Percentiles rank a stretch among this genome's conserved stretches.
phyloP scores from a whole-genome alignment of 2,329 filamentous ascomycete species.

The Diaporthe citri region DNA sequence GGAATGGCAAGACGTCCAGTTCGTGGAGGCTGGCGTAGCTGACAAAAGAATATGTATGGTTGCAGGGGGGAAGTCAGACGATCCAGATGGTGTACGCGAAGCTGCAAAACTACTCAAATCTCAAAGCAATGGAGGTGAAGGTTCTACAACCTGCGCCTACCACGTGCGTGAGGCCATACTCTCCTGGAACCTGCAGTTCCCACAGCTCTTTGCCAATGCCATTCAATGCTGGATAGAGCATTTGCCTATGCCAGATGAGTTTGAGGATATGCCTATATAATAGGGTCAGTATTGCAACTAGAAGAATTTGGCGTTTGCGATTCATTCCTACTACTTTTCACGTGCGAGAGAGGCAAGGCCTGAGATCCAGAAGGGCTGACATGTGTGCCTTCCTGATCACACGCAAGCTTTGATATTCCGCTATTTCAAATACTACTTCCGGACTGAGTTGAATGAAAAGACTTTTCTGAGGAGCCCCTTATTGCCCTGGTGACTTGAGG shows the following conservation, averaged over 20 bases:
- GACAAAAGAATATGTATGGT: slow-evolving; percentile 44
- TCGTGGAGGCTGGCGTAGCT: slow-evolving; percentile 41
- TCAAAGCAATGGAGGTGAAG: slow-evolving; percentile 46
- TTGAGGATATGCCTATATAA: slow-evolving; percentile 39
- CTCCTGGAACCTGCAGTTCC: slow-evolving; percentile 57
- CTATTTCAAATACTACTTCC: background rate
- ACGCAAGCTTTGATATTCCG: background rate
- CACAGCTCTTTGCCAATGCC: slow-evolving; percentile 53
- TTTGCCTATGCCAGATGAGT: slow-evolving; percentile 40
- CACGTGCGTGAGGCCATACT: slow-evolving; percentile 53
- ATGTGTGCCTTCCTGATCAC: background rate
- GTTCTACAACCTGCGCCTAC: slow-evolving; percentile 42
- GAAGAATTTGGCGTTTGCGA: too few species aligned
- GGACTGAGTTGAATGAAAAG: background rate
- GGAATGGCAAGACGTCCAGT: slow-evolving; percentile 45
- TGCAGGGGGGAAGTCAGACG: slow-evolving; percentile 50
- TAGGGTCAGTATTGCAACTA: background rate
- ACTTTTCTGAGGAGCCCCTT: background rate
- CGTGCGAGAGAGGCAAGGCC: background rate
- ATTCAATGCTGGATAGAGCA: slow-evolving; percentile 52
- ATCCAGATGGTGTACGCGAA: slow-evolving; percentile 41
- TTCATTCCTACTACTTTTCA: background rate
- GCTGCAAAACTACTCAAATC: slow-evolving; percentile 45
- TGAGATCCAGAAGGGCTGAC: background rate
- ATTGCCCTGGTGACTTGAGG: background rate